These are phyloP conservation scores for Purpureocillium takamizusanense DNA, from an alignment of 2,329 filamentous ascomycete genomes.

Conservation along the genomic window DNA sequence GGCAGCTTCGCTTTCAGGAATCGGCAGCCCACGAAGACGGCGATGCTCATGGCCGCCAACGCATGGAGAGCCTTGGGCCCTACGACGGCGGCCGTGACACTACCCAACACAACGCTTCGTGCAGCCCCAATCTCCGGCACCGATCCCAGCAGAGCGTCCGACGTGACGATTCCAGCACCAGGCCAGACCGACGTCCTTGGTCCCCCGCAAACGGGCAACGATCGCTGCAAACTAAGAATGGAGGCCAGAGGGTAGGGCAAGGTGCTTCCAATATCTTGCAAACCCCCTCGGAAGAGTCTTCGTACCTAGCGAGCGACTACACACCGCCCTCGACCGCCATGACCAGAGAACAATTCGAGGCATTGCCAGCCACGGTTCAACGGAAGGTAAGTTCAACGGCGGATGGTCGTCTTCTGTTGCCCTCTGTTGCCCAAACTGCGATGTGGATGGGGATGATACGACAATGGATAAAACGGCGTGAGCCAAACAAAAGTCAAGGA, in stretches of 20 bases:
- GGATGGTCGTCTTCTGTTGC: conserved; percentile 6
- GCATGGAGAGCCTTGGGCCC: no score
- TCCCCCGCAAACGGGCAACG: conserved; percentile 2
- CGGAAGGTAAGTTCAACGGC: conserved; percentile 41
- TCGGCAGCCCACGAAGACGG: no score
- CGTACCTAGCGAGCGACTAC: conserved; percentile 9
- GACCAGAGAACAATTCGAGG: conserved; percentile 35
- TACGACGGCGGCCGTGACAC: no score
- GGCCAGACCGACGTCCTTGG: conserved; percentile 1
- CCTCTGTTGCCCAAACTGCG: conserved; percentile 1
- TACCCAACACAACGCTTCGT: no score
- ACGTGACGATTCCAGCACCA: not conserved
- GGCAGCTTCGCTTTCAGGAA: no score
- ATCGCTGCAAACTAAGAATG: conserved; percentile 10
- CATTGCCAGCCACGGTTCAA: conserved; percentile 43
- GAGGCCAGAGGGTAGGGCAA: conserved; percentile 9
- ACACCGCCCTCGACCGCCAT: conserved; percentile 19
- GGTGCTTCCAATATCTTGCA: conserved; percentile 12
- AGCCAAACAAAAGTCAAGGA: no score
- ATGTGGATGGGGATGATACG: no score
- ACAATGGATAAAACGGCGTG: no score
- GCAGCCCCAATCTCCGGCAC: no score
- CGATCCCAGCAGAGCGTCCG: no score
- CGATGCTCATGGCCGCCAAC: no score
- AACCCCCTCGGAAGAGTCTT: conserved; percentile 14